These are phyloP conservation scores for Raddia guianensis DNA, from an alignment of 176 grass and related monocot species.

Conservation along the genomic window DNA sequence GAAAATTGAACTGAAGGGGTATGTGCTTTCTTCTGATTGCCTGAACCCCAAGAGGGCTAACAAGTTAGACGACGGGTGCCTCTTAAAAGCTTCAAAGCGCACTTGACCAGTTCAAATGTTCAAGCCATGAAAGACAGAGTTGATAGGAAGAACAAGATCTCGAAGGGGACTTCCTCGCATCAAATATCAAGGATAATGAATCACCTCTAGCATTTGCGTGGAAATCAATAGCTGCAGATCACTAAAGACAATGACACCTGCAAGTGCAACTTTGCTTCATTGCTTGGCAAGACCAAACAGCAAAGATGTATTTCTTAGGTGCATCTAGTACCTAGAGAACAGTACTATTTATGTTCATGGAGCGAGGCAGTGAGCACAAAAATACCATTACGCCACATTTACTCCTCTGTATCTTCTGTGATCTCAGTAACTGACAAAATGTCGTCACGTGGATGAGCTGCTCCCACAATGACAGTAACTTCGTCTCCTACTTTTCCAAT, in stretches of 20 bases:
- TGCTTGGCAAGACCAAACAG: not conserved
- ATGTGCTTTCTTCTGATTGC: conserved; percentile 4
- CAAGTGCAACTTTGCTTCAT: not conserved
- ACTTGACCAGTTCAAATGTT: conserved; percentile 1
- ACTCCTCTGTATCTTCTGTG: conserved; percentile 58
- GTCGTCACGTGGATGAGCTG: conserved; percentile 80
- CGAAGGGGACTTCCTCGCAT: not conserved
- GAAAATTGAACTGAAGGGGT: not conserved
- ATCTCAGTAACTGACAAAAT: conserved; percentile 72
- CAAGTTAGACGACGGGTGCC: not conserved
- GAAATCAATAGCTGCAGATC: conserved; percentile 17
- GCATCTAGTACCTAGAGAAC: not conserved
- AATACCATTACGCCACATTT: conserved; percentile 11
- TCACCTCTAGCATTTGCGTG: not conserved
- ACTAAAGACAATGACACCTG: conserved; percentile 5
- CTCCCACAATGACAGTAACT: conserved; percentile 53
- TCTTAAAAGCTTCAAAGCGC: not conserved
- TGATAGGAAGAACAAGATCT: conserved; percentile 5
- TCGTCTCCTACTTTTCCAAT: conserved; percentile 68
- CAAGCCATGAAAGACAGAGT: not conserved
- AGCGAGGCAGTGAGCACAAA: not conserved
- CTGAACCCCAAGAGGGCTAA: not conserved
- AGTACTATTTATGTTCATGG: not conserved
- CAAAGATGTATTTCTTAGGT: not conserved
- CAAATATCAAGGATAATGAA: not conserved